These are phyloP conservation scores for Trypanosoma vivax DNA, from an alignment of 208 protist genomes.

Conservation along the genomic window DNA sequence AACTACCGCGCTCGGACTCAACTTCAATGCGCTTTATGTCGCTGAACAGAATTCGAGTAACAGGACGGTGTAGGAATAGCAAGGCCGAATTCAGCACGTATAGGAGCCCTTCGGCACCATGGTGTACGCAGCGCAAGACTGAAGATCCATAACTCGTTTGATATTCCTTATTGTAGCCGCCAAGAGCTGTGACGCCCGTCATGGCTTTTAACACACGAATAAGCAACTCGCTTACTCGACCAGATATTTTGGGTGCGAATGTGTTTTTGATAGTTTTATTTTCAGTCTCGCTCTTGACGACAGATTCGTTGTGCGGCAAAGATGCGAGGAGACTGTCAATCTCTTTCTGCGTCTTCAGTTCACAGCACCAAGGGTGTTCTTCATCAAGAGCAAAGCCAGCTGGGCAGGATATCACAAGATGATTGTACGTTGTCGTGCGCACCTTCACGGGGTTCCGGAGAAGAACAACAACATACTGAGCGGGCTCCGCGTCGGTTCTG, in stretches of 20 bases:
- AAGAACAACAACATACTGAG: slow-evolving; percentile 80
- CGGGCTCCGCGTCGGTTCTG: slow-evolving; percentile 6
- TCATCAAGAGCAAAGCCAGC: slow-evolving; percentile 49
- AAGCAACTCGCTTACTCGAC: slow-evolving; percentile 81
- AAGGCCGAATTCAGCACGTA: slow-evolving; percentile 70
- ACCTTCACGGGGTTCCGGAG: slow-evolving; percentile 66
- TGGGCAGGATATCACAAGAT: slow-evolving; percentile 79
- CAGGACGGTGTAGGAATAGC: slow-evolving; percentile 78
- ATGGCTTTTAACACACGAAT: slow-evolving; percentile 69
- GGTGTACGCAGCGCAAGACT: slow-evolving; percentile 67
- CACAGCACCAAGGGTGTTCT: slow-evolving; percentile 65
- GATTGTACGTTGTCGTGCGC: slow-evolving; percentile 65
- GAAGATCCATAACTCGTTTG: slow-evolving; percentile 43
- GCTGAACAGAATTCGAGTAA: slow-evolving; percentile 41
- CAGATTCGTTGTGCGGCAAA: slow-evolving; percentile 15
- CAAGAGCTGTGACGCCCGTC: slow-evolving; percentile 62
- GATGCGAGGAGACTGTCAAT: slow-evolving; percentile 39
- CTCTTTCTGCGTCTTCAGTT: slow-evolving; percentile 70
- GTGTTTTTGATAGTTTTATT: slow-evolving; percentile 22
- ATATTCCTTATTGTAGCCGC: slow-evolving; percentile 80
- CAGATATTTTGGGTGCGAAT: slow-evolving; percentile 69
- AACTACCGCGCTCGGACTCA: slow-evolving; percentile 52
- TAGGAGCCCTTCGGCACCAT: slow-evolving; percentile 62
- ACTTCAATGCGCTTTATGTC: slow-evolving; percentile 53
- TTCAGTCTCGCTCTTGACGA: slow-evolving; percentile 16